Conservation (phyloP, 177 flowering plant genomes). For the Vitis hybrid region DNA sequence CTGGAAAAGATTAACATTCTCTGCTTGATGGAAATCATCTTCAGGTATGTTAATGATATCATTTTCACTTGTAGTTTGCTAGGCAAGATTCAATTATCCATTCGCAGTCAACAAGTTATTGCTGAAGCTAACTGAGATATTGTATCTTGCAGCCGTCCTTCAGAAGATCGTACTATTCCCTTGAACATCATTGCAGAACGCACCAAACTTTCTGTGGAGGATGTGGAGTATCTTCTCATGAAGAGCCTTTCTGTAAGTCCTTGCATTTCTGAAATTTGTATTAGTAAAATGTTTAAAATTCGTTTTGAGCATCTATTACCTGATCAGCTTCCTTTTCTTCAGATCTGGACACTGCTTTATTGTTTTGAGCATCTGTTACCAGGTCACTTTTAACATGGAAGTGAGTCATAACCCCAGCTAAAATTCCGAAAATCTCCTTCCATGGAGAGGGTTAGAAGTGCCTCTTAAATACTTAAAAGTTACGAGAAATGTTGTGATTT, state of each 20-base stretch:
- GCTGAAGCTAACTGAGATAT: background rate
- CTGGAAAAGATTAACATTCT: conserved; percentile 88
- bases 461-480: no score
- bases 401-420: no score
- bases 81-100: background rate
- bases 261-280: no score
- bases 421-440: no score
- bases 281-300: no score
- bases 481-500: no score
- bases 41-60: conserved; percentile 44
- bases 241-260: conserved; percentile 92
- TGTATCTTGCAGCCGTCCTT: conserved; percentile 64
- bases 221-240: conserved; percentile 94
- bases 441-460: no score
- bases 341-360: no score
- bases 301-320: no score
- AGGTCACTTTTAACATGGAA: no score
- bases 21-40: conserved; percentile 94
- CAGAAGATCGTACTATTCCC: conserved; percentile 92
- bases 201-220: conserved; percentile 81
- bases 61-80: background rate
- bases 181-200: conserved; percentile 71
- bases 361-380: no score
- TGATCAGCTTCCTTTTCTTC: no score
- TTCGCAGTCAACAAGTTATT: background rate